A percentile compares a stretch with the other conserved stretches of the same genome.
phyloP scores from a whole-genome alignment of 805 yeast genomes.

The Saccharomyces jurei region DNA sequence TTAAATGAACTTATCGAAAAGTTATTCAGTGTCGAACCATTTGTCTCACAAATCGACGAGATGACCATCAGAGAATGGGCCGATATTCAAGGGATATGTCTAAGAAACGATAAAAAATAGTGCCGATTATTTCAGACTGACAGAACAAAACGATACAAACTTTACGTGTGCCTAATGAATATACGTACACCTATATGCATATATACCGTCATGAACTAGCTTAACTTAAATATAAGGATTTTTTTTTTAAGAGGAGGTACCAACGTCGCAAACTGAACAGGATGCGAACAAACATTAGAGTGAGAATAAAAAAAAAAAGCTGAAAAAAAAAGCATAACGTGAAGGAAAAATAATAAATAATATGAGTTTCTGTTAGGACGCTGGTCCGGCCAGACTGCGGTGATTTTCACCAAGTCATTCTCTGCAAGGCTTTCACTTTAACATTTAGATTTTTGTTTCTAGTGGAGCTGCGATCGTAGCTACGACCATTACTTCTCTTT shows the following conservation, averaged over 20 bases:
- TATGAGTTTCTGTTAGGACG: neutral
- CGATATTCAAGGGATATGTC: conserved; percentile 26
- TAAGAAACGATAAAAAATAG: conserved; percentile 5
- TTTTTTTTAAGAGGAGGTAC: neutral
- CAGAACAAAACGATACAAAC: neutral
- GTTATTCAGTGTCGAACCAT: conserved; percentile 20
- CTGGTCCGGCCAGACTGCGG: neutral
- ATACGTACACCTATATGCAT: neutral
- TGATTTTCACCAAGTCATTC: conserved; percentile 16
- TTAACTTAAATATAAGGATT: neutral
- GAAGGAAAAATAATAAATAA: neutral
- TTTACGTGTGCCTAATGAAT: neutral
- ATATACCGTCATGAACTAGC: neutral
- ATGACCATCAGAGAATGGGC: conserved; percentile 28
- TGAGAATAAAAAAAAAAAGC: neutral
- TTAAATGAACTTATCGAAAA: conserved; percentile 13
- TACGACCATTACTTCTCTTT: conserved; percentile 1
- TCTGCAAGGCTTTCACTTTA: conserved; percentile 18
- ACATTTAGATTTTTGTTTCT: conserved; percentile 19
- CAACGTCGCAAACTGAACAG: neutral
- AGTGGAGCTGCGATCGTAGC: neutral
- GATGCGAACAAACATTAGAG: neutral
- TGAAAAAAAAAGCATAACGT: neutral
- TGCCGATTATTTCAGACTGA: neutral
- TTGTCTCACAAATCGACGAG: conserved; percentile 23